These are phyloP conservation scores for Sporothrix protearum DNA, from an alignment of 2,329 filamentous ascomycete genomes.

Conservation along the genomic window DNA sequence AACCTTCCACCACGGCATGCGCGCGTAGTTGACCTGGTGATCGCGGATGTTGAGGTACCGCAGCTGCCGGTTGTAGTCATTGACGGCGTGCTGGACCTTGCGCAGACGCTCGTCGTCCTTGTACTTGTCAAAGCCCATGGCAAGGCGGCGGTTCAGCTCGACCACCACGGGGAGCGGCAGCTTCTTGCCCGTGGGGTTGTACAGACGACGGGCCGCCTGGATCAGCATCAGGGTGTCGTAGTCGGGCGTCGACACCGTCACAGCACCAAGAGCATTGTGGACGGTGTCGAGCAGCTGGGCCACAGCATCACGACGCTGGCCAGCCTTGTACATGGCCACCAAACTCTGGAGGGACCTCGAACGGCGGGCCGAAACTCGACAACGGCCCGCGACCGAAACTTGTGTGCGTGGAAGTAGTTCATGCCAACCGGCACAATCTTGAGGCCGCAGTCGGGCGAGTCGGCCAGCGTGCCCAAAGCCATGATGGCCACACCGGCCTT, in stretches of 20 bases:
- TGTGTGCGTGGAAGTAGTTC: constrained; percentile 99
- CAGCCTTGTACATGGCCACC: constrained; percentile 78
- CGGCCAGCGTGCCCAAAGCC: constrained; percentile 84
- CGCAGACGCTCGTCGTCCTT: constrained; percentile 85
- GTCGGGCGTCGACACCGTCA: constrained; percentile 88
- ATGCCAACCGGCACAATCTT: constrained; percentile 96
- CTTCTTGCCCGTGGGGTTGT: constrained; percentile 92
- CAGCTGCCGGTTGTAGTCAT: constrained; percentile 81
- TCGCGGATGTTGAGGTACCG: constrained; percentile 84
- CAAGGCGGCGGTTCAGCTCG: constrained; percentile 86
- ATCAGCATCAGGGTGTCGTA: constrained; percentile 97
- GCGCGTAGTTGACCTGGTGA: constrained; percentile 90
- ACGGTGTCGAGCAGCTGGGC: constrained; percentile 80
- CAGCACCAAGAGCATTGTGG: constrained; percentile 77
- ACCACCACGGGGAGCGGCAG: constrained; percentile 87
- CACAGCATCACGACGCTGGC: constrained; percentile 82
- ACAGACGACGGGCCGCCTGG: constrained; percentile 86
- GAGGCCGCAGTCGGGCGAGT: constrained; percentile 79
- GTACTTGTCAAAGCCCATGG: constrained; percentile 87
- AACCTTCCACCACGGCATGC: constrained; percentile 73
- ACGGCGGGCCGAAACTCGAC: constrained; percentile 89
- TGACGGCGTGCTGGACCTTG: constrained; percentile 68
- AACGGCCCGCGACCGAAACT: constrained; percentile 92
- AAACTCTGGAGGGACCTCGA: constrained; percentile 82
- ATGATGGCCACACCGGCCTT: constrained; percentile 98